Base-by-base conservation (phyloP, 1,284 basidiomycete genomes). In the Rhodotorula sp. region DNA sequence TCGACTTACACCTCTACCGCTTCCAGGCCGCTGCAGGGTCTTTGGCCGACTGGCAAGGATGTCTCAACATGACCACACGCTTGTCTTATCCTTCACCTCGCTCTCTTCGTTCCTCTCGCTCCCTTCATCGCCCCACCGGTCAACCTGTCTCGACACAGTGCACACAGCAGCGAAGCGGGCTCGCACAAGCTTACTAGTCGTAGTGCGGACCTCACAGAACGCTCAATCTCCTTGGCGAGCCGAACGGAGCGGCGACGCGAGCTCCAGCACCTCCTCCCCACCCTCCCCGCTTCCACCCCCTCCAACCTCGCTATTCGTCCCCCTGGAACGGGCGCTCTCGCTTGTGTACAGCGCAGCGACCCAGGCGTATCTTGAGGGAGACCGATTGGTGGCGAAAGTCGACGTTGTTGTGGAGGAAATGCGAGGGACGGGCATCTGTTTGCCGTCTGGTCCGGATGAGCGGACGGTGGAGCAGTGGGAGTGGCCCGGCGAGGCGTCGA, bases 351-450 rank as follows among this genome's bases (percentile, higher is more conserved):
- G 51, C 10, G 34, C 64, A 2, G 68, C 73, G 4, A 67, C 66
- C 8, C 8, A 11, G 1, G 59, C 51, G 34, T 74, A 68, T 56
- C 22, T 70, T 18, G 22, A 20, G 1, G 5, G 13, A 6, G 55
- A 48, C 34, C 24, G 44, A 7, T n/a, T 59, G 1, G 61, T 67
- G 30, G 57, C 59, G 0, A 47, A 20, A 3, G 63, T 71, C 26
- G 65, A 71, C 28, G 69, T 75, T 56, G 69, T 73, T 16, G 2
- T 75, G 15, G 71, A 70, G 8, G 46, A 53, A 26, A 37, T 75
- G 31, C 31, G 73, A 7, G 37, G 34, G 11, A 11, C 69, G 16
- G 34, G 63, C 4, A 26, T 66, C 7, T 75, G 74, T 46, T 2
- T 50, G 20, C 62, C 59, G 11, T 15, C 13, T 10, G 26, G 34